Evolutionary conservation across 208 protist species (phyloP), one percentile per base, ranked within the genome.

Genomic region (Wallacemonas sp.): DNA sequence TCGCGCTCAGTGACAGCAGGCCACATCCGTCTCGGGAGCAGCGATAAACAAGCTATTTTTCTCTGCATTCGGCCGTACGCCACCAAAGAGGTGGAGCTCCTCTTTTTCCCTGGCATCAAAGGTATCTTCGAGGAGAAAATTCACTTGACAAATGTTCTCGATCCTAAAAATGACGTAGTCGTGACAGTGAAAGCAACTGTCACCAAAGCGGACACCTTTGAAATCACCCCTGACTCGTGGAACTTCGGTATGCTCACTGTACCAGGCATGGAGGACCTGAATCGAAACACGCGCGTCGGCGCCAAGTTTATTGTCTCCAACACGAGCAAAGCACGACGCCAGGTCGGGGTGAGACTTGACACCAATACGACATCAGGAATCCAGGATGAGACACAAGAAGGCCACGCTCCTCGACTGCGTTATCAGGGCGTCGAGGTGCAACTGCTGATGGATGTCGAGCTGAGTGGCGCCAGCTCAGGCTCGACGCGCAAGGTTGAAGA

Each of bases 121-220:
- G 90, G 90, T 17, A 63, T 54, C 0, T 84, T 95, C 56, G 84
- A 90, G 47, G 86, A 95, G 33, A 84, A 87, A 39, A 86, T 95
- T 44, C 62, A 75, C 31, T 45, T 95, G 14, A 78, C 64, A 2
- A 95, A 95, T 49, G 66, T 95, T 17, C 66, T 95, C 1, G 77
- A 89, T 39, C 86, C 87, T 6, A 42, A 72, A 6, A 93, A 93
- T 47, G 71, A 77, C 21, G 75, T 84, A 6, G 79, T 62, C 1
- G 72, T 93, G 46, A 91, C 86, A 15, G 49, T 95, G 22, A 95
- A 95, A 66, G 90, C 90, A 21, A 81, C 67, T 0, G 86, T 95
- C 3, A 92, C 66, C 27, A 95, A 95, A 64, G 86, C 79, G 0
- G 90, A 95, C 68, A 95, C 90, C 9, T 95, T 95, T 62, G 90